Evolutionary conservation across 176 grass and related monocot genomes (phyloP).

Genomic region (Neostapfia colusana): DNA sequence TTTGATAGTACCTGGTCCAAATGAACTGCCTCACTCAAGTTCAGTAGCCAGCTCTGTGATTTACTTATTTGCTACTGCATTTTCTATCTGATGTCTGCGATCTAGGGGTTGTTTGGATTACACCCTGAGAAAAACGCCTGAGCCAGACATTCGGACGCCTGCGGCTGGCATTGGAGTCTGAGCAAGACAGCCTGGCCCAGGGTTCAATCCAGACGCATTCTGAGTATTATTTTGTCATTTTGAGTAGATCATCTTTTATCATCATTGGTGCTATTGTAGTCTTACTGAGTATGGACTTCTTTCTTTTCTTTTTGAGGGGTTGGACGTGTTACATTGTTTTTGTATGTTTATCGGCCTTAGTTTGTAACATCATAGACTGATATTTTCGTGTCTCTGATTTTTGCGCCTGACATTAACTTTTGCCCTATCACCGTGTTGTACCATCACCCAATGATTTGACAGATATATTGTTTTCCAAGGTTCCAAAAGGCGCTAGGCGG

Average conservation of each 20-base stretch:
- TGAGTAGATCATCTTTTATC: neutral
- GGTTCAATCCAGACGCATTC: no score
- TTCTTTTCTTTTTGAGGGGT: no score
- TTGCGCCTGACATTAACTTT: neutral
- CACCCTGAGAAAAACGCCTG: neutral
- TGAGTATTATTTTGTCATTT: neutral
- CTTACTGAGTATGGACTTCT: neutral
- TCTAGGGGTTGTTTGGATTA: neutral
- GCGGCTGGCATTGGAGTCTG: no score
- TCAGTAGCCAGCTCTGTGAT: neutral
- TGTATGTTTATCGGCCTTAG: neutral
- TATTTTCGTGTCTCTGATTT: neutral
- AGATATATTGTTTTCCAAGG: no score
- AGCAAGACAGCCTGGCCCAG: no score
- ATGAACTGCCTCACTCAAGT: neutral
- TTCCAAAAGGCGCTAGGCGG: no score
- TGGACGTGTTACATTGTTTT: neutral
- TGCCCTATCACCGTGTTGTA: no score
- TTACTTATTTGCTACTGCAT: neutral
- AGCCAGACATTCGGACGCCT: no score
- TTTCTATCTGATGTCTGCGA: no score
- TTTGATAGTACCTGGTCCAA: no score
- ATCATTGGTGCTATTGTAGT: neutral
- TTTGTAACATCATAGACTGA: slow-evolving; percentile 7
- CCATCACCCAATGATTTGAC: no score